These are phyloP conservation scores for Helichrysum umbraculigerum DNA, from an alignment of 129 eudicot genomes.

Conservation along the genomic window DNA sequence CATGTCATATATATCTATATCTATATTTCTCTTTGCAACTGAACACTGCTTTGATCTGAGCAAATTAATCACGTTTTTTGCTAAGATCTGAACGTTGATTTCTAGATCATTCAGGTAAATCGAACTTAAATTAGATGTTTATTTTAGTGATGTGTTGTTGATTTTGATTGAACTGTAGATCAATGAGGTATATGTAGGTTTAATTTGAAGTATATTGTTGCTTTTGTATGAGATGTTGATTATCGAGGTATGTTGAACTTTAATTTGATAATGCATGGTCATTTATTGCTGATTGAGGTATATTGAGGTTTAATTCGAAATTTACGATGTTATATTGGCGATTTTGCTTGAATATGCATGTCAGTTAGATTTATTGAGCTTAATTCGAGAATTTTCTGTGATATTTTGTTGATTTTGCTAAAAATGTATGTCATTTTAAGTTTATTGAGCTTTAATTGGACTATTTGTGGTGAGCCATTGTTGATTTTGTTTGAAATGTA, in stretches of 20 bases:
- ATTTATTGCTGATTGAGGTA: not conserved
- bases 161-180: not conserved
- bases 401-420: not conserved
- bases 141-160: not conserved
- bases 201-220: not conserved
- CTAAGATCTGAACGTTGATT: conserved; percentile 28
- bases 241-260: not conserved
- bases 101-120: conserved; percentile 1
- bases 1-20: conserved; percentile 1
- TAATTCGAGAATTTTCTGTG: not conserved
- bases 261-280: not conserved
- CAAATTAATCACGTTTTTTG: conserved; percentile 26
- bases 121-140: not conserved
- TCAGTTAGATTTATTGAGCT: not conserved
- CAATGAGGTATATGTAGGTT: not conserved
- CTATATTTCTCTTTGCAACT: conserved; percentile 12
- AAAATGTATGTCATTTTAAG: not conserved
- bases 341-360: not conserved
- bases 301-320: not conserved
- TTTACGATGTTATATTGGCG: not conserved
- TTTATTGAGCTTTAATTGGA: not conserved
- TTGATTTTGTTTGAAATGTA: not conserved
- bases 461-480: not conserved
- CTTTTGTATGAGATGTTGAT: not conserved
- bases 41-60: conserved; percentile 21